A percentile compares a stretch with the other conserved stretches of the same genome.
These are phyloP conservation scores for Besnoitia besnoiti DNA, from an alignment of 169 alveolate genomes.

Conservation along the genomic window DNA sequence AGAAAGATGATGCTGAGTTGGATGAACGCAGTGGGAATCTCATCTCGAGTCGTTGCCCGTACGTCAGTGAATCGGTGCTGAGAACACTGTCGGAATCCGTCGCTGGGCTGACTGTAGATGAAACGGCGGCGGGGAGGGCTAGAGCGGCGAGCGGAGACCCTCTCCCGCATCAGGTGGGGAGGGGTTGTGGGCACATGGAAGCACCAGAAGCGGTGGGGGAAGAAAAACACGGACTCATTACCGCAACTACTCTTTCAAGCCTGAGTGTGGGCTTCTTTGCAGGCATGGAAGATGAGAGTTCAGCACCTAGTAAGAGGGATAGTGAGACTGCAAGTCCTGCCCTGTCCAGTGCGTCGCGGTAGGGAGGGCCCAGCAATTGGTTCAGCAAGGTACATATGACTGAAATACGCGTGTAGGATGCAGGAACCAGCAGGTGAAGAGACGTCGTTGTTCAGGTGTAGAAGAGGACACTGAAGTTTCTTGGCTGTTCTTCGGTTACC, in stretches of 20 bases:
- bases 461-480: too few relatives aligned
- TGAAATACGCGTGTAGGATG: too few relatives aligned
- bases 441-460: too few relatives aligned
- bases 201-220: not conserved
- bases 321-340: too few relatives aligned
- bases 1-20: not conserved
- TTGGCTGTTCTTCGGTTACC: too few relatives aligned
- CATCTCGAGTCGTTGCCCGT: not conserved
- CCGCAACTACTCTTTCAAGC: not conserved
- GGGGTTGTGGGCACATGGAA: not conserved
- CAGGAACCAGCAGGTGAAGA: too few relatives aligned
- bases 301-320: not conserved
- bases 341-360: too few relatives aligned
- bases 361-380: too few relatives aligned
- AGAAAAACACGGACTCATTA: not conserved
- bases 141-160: not conserved
- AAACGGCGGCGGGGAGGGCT: not conserved
- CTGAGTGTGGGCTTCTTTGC: not conserved
- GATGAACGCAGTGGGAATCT: not conserved
- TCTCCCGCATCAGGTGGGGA: not conserved
- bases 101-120: constrained; percentile 5
- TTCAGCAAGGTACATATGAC: too few relatives aligned
- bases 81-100: not conserved
- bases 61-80: not conserved
- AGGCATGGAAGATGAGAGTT: not conserved